A percentile compares a stretch with the other conserved stretches of the same genome.
phyloP scores from a whole-genome alignment of 192 early-diverging fungal genomes.

The Gigaspora rosea region DNA sequence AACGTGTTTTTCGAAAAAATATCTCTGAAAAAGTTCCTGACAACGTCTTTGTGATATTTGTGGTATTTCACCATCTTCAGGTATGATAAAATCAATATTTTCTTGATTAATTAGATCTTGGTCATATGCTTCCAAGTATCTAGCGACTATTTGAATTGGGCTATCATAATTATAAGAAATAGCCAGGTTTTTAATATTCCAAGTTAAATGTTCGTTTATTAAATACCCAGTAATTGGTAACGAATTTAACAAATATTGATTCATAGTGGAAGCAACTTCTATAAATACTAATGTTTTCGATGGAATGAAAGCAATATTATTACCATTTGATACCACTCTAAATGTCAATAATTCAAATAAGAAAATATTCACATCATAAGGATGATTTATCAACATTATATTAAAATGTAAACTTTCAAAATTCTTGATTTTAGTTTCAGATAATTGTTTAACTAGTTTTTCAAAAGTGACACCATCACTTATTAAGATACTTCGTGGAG shows the following conservation, averaged over 20 bases:
- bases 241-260: slow-evolving; percentile 25
- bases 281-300: slow-evolving; percentile 13
- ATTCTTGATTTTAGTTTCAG: neutral
- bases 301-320: slow-evolving; percentile 19
- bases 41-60: neutral
- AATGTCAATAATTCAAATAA: slow-evolving; percentile 33
- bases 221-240: slow-evolving; percentile 13
- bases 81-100: neutral
- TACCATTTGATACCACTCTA: neutral
- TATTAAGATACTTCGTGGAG: slow-evolving; percentile 22
- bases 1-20: slow-evolving; percentile 20
- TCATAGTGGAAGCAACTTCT: slow-evolving; percentile 29
- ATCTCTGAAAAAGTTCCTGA: slow-evolving; percentile 15
- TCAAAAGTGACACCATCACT: slow-evolving; percentile 23
- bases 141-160: slow-evolving; percentile 21
- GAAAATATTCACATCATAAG: slow-evolving; percentile 32
- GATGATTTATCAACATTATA: slow-evolving; percentile 18
- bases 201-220: neutral
- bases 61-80: neutral
- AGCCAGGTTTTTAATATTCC: slow-evolving; percentile 23
- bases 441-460: slow-evolving; percentile 3
- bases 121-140: neutral
- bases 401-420: slow-evolving; percentile 32
- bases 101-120: neutral
- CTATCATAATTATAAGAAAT: slow-evolving; percentile 4